These are phyloP conservation scores for Geum urbanum DNA, from an alignment of 306 rosid genomes.

Conservation along the genomic window DNA sequence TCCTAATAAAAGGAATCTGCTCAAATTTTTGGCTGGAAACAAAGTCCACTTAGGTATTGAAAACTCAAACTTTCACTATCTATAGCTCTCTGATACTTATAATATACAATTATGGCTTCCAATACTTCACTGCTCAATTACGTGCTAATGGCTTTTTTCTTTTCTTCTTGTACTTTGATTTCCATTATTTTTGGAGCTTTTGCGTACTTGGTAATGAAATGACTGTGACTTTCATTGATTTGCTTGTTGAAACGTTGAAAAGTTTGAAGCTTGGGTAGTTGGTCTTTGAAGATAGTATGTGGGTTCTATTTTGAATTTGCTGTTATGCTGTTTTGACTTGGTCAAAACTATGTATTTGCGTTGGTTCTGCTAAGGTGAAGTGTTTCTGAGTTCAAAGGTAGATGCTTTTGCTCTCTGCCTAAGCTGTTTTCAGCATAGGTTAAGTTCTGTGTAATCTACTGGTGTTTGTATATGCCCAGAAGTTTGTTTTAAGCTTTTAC, in stretches of 20 bases:
- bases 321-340: conserved; percentile 15
- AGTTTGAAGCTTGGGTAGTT: not conserved
- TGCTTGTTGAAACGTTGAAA: not conserved
- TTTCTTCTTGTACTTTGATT: not conserved
- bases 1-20: conserved; percentile 24
- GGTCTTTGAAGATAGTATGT: conserved; percentile 20
- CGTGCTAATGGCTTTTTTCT: conserved; percentile 9
- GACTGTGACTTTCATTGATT: not conserved
- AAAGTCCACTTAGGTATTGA: conserved; percentile 21
- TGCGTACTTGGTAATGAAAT: conserved; percentile 1
- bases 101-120: conserved; percentile 4
- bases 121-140: conserved; percentile 16
- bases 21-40: not conserved
- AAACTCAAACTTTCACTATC: conserved; percentile 14
- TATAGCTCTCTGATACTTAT: not conserved
- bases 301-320: not conserved
- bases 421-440: not conserved
- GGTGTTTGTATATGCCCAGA: not conserved
- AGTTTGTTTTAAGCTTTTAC: too few species aligned
- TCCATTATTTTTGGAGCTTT: not conserved
- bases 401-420: not conserved
- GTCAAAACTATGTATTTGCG: not conserved
- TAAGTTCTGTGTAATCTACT: conserved; percentile 2
- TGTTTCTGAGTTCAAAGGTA: not conserved
- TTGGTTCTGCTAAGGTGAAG: not conserved